These are phyloP conservation scores for Skeletonema tropicum DNA, from an alignment of 108 stramenopile genomes.

Conservation along the genomic window DNA sequence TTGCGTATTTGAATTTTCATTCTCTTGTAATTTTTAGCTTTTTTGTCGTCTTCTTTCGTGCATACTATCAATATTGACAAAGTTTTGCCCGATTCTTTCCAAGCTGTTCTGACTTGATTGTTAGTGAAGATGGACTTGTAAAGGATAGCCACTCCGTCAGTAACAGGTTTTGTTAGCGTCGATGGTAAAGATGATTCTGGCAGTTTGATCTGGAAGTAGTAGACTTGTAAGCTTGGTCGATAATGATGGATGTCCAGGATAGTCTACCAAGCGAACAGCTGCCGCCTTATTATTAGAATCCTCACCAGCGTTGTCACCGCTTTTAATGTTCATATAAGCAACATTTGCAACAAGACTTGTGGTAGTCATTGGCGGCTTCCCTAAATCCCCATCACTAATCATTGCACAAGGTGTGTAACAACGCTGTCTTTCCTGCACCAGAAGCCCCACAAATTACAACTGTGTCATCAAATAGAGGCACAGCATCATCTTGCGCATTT, in stretches of 20 bases:
- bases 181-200: conserved; percentile 56
- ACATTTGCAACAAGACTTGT: conserved; percentile 71
- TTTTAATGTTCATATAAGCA: conserved; percentile 26
- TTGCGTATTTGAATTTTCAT: conserved; percentile 78
- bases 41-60: conserved; percentile 61
- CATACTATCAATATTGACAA: conserved; percentile 65
- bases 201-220: conserved; percentile 11
- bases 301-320: not conserved
- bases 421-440: conserved; percentile 40
- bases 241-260: conserved; percentile 66
- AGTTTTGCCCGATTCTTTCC: conserved; percentile 14
- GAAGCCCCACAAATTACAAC: conserved; percentile 36
- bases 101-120: conserved; percentile 19
- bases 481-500: not conserved
- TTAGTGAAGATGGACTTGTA: conserved; percentile 48
- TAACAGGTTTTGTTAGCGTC: conserved; percentile 74
- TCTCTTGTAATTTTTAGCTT: conserved; percentile 75
- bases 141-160: conserved; percentile 63
- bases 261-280: conserved; percentile 64
- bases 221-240: conserved; percentile 27
- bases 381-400: not conserved
- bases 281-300: not conserved
- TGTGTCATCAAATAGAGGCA: conserved; percentile 30
- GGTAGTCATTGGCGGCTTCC: conserved; percentile 54
- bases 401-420: conserved; percentile 36